Conservation (phyloP, 805 yeast species). For the Candida hungchunana region DNA sequence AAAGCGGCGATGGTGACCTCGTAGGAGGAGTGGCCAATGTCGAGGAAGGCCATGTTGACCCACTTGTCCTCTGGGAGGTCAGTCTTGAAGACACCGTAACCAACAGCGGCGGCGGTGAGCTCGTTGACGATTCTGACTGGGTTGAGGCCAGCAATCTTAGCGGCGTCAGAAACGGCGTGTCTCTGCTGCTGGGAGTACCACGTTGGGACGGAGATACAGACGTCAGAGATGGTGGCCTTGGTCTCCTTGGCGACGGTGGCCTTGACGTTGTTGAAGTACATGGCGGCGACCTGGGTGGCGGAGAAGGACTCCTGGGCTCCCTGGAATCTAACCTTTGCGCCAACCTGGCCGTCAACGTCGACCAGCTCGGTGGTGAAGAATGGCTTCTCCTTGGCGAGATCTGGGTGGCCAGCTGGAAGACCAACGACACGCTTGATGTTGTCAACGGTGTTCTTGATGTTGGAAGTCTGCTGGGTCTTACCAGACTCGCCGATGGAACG, state of each 20-base stretch:
- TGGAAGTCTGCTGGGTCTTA: conserved; percentile 93
- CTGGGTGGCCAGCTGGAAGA: conserved; percentile 68
- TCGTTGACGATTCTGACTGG: conserved; percentile 98
- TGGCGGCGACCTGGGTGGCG: conserved; percentile 87
- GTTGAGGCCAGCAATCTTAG: conserved; percentile 92
- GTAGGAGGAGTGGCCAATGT: conserved; percentile 95
- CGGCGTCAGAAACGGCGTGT: conserved; percentile 93
- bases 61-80: conserved; percentile 94
- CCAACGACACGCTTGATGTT: conserved; percentile 93
- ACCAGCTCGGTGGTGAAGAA: conserved; percentile 71
- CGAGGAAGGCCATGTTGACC: conserved; percentile 87
- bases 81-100: conserved; percentile 97
- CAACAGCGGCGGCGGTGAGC: conserved; percentile 97
- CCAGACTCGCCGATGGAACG: conserved; percentile 95
- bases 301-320: conserved; percentile 78
- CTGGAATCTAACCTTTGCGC: conserved; percentile 79
- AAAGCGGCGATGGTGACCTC: conserved; percentile 86
- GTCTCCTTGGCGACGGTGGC: conserved; percentile 76
- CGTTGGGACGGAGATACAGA: conserved; percentile 90
- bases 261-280: conserved; percentile 91
- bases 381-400: conserved; percentile 67
- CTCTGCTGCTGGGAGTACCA: conserved; percentile 98
- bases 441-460: conserved; percentile 93
- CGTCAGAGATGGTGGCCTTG: conserved; percentile 72
- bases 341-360: conserved; percentile 71